A percentile compares a stretch with the other conserved stretches of the same genome.
These are phyloP conservation scores for Termitomyces titanicus DNA, from an alignment of 768 basidiomycete genomes.

Conservation along the genomic window DNA sequence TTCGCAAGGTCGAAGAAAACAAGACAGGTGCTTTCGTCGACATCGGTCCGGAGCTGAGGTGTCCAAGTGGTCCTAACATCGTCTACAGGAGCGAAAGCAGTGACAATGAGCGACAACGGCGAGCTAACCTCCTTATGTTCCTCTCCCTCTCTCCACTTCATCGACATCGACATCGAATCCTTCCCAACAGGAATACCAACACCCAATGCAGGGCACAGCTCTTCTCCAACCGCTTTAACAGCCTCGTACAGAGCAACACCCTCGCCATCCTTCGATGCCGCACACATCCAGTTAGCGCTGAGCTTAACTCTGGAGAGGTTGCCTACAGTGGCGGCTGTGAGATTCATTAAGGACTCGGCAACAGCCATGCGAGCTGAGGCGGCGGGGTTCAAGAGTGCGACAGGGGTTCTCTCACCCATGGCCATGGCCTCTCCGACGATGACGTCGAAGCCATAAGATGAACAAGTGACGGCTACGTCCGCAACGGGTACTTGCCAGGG, in stretches of 20 bases:
- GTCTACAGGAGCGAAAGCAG: constrained; percentile 87
- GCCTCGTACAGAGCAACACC: constrained; percentile 89
- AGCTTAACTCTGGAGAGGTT: constrained; percentile 78
- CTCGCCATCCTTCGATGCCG: constrained; percentile 85
- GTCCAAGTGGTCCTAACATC: constrained; percentile 89
- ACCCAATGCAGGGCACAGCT: constrained; percentile 89
- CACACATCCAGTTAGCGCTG: constrained; percentile 99
- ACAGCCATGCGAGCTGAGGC: constrained; percentile 97
- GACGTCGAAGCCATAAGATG: constrained; percentile 89
- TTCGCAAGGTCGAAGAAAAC: constrained; percentile 87
- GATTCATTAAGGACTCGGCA: constrained; percentile 89
- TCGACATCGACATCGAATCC: constrained; percentile 99
- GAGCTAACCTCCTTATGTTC: constrained; percentile 81
- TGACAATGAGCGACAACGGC: constrained; percentile 90
- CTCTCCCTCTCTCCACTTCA: constrained; percentile 74
- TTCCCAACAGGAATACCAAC: constrained; percentile 98
- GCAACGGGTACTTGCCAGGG: constrained; percentile 98
- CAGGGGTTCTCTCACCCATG: constrained; percentile 93
- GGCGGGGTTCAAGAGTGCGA: constrained; percentile 82
- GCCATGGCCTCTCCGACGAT: constrained; percentile 93
- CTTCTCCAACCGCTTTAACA: constrained; percentile 86
- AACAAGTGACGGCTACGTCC: constrained; percentile 94
- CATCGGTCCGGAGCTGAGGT: constrained; percentile 71
- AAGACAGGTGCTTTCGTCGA: constrained; percentile 63
- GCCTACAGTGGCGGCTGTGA: constrained; percentile 75